A percentile compares a stretch with the other conserved stretches of the same genome.
phyloP scores from a whole-genome alignment of 257 asterid species.

The Petrea volubilis region DNA sequence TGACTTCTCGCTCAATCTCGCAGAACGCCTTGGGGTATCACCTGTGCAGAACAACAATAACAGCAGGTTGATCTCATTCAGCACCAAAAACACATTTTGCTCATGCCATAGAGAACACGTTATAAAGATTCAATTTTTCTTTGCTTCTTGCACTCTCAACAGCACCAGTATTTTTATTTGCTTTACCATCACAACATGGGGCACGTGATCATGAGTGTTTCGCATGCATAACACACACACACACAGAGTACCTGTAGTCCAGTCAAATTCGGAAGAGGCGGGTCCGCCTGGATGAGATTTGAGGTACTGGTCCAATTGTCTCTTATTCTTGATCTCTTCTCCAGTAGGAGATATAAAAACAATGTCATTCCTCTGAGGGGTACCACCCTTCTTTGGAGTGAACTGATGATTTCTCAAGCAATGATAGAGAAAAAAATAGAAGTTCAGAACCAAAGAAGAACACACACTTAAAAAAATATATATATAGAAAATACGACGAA shows the following conservation, averaged over 20 bases:
- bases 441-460: slow-evolving; percentile 5
- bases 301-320: slow-evolving; percentile 62
- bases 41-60: slow-evolving; percentile 35
- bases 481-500: too few species aligned
- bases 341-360: slow-evolving; percentile 58
- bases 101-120: not conserved
- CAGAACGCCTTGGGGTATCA: slow-evolving; percentile 66
- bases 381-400: slow-evolving; percentile 38
- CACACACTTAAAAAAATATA: not conserved
- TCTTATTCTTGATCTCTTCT: slow-evolving; percentile 67
- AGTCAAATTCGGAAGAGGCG: slow-evolving; percentile 50
- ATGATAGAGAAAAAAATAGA: not conserved
- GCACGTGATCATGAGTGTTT: not conserved
- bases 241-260: slow-evolving; percentile 65
- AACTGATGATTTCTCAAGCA: slow-evolving; percentile 30
- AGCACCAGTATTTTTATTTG: not conserved
- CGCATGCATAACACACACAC: too few species aligned
- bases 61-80: not conserved
- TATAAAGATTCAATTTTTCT: too few species aligned
- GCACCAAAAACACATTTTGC: not conserved
- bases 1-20: slow-evolving; percentile 53
- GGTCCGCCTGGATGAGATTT: slow-evolving; percentile 69
- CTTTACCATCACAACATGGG: not conserved
- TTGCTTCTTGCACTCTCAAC: not conserved
- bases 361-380: slow-evolving; percentile 39